These are phyloP conservation scores for Colletotrichum kahawae DNA, from an alignment of 2,329 filamentous ascomycete genomes.

Conservation along the genomic window DNA sequence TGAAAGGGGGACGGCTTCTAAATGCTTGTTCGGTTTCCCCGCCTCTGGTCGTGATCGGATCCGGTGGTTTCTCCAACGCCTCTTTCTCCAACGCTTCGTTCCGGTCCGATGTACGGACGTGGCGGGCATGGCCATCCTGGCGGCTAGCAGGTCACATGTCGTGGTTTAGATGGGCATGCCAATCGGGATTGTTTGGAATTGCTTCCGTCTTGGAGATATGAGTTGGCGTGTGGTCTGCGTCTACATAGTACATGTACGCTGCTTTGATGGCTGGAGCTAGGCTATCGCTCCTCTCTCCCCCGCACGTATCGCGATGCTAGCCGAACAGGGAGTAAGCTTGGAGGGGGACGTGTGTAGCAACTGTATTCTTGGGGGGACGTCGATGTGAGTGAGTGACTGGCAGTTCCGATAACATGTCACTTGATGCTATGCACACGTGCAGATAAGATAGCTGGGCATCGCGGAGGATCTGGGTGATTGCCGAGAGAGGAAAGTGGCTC, in stretches of 20 bases:
- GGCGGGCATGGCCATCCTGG: conserved; percentile 9
- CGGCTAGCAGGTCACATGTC: not conserved
- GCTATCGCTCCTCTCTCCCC: not conserved
- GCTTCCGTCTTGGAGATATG: not conserved
- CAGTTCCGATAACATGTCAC: not conserved
- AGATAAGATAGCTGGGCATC: not conserved
- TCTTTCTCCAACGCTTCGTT: not conserved
- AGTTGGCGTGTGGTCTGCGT: not conserved
- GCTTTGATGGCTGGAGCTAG: not conserved
- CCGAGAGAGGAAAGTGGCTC: not conserved
- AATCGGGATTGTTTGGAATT: not conserved
- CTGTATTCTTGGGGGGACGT: not conserved
- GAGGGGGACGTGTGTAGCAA: not conserved
- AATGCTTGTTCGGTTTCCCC: not conserved
- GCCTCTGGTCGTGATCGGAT: not conserved
- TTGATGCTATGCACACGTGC: not conserved
- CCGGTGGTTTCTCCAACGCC: not conserved
- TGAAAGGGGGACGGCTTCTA: not conserved
- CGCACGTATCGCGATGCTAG: not conserved
- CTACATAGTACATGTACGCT: not conserved
- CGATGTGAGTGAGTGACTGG: not conserved
- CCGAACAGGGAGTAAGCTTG: conserved; percentile 1
- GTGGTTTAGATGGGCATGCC: not conserved
- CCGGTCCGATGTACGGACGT: conserved; percentile 15
- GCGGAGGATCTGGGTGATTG: not conserved